phyloP scores from a whole-genome alignment of 2,329 filamentous ascomycete species.

The Bipolaris victoriae region DNA sequence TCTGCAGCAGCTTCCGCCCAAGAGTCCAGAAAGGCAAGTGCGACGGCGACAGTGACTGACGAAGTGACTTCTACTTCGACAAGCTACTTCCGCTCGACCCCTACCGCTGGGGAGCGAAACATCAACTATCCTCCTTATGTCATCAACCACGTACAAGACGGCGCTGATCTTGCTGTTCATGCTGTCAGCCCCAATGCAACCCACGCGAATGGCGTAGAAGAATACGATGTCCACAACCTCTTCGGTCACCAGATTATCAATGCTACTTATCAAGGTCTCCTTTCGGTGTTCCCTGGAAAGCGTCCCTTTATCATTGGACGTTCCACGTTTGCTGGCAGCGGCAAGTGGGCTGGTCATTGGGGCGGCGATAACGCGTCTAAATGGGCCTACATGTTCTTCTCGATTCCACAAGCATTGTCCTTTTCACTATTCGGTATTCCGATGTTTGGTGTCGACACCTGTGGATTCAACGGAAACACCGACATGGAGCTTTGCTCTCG shows the following conservation, averaged over 20 bases:
- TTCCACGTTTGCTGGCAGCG: slow-evolving; percentile 78
- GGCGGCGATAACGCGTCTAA: slow-evolving; percentile 73
- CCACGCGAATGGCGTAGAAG: slow-evolving; percentile 71
- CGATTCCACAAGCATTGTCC: slow-evolving; percentile 77
- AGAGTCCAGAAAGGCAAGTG: slow-evolving; percentile 48
- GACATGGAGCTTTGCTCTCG: slow-evolving; percentile 74
- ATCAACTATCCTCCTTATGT: slow-evolving; percentile 77
- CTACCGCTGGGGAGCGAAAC: slow-evolving; percentile 68
- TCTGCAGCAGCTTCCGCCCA: slow-evolving; percentile 62
- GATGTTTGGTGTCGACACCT: slow-evolving; percentile 69
- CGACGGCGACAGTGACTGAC: slow-evolving; percentile 3
- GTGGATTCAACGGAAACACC: slow-evolving; percentile 72
- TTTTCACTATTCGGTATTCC: slow-evolving; percentile 78
- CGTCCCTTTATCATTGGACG: slow-evolving; percentile 85
- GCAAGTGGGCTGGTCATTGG: slow-evolving; percentile 81
- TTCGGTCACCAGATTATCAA: slow-evolving; percentile 73
- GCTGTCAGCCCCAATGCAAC: slow-evolving; percentile 79
- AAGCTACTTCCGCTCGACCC: slow-evolving; percentile 63
- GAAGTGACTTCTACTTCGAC: slow-evolving; percentile 36
- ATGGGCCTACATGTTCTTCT: slow-evolving; percentile 76
- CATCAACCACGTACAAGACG: slow-evolving; percentile 73
- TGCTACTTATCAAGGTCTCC: slow-evolving; percentile 75
- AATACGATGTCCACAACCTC: slow-evolving; percentile 86
- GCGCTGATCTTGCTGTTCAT: slow-evolving; percentile 68
- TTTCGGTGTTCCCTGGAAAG: slow-evolving; percentile 67